Evolutionary conservation across 169 alveolate genomes (phyloP).

Genomic region (Plasmodium reichenowi): DNA sequence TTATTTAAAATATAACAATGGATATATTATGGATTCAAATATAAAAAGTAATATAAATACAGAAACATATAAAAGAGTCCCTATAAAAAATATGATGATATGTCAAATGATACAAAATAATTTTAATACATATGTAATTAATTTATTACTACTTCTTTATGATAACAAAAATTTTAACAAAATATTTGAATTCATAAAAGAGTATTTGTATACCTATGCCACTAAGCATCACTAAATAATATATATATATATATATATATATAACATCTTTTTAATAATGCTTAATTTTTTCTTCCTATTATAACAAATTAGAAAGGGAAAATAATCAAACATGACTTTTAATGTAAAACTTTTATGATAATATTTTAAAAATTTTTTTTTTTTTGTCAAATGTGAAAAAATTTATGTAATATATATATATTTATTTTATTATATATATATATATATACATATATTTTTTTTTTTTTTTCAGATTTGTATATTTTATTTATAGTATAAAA

Average conservation of each 20-base stretch:
- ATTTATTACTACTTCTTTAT: conserved; percentile 28
- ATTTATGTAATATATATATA: too few species aligned
- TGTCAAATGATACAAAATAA: conserved; percentile 13
- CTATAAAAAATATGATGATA: neutral
- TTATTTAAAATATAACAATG: conserved; percentile 28
- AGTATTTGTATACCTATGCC: conserved; percentile 30
- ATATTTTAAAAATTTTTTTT: too few species aligned
- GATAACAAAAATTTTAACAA: conserved; percentile 12
- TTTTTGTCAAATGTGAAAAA: too few species aligned
- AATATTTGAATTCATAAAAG: conserved; percentile 17
- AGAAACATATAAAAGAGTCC: neutral
- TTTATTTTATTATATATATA: neutral
- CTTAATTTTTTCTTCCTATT: too few species aligned
- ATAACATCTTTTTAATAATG: too few species aligned
- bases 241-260: too few species aligned
- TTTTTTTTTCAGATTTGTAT: too few species aligned
- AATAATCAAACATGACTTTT: too few species aligned
- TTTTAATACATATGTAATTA: conserved; percentile 10
- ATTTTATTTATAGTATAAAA: too few species aligned
- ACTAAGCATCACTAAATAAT: neutral
- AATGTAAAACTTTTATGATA: too few species aligned
- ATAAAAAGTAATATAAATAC: neutral
- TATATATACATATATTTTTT: neutral
- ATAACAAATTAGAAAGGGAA: too few species aligned
- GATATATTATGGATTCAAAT: conserved; percentile 4